Percentiles rank a stretch among this genome's conserved stretches.
These are phyloP conservation scores for Puccinellia tenuiflora DNA, from an alignment of 176 grass and related monocot species.

Conservation along the genomic window DNA sequence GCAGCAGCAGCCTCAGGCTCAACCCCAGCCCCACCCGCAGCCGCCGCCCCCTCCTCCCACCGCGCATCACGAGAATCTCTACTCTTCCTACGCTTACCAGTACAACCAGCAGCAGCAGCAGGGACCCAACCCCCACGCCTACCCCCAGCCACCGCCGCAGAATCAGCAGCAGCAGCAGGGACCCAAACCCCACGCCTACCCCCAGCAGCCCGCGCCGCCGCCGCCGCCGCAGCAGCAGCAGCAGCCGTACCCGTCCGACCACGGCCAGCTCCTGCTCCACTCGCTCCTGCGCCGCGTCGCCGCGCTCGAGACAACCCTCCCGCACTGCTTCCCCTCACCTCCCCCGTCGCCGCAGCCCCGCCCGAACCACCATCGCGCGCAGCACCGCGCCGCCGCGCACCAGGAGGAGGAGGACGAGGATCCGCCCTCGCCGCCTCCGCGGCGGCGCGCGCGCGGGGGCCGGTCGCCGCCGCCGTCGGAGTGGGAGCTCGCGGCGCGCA, in stretches of 20 bases:
- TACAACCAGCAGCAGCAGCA: slow-evolving; percentile 10
- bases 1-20: neutral
- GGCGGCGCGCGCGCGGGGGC: neutral
- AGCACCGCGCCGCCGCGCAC: slow-evolving; percentile 3
- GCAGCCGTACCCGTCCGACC: slow-evolving; percentile 16
- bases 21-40: neutral
- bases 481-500: slow-evolving; percentile 64
- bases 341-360: neutral
- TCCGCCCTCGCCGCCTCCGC: neutral
- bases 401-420: neutral
- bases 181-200: slow-evolving; percentile 19
- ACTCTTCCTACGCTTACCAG: neutral
- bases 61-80: slow-evolving; percentile 21
- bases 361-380: neutral
- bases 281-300: slow-evolving; percentile 72
- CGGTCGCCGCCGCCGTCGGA: neutral
- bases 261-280: slow-evolving; percentile 45
- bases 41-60: neutral
- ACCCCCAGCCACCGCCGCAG: slow-evolving; percentile 8
- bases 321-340: slow-evolving; percentile 11
- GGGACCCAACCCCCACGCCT: slow-evolving; percentile 9
- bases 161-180: neutral
- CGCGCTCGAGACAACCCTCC: slow-evolving; percentile 55
- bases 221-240: neutral
- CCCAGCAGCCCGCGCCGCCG: slow-evolving; percentile 15